Conservation (phyloP, 805 yeast genomes). For the Metschnikowia peoriensis region DNA sequence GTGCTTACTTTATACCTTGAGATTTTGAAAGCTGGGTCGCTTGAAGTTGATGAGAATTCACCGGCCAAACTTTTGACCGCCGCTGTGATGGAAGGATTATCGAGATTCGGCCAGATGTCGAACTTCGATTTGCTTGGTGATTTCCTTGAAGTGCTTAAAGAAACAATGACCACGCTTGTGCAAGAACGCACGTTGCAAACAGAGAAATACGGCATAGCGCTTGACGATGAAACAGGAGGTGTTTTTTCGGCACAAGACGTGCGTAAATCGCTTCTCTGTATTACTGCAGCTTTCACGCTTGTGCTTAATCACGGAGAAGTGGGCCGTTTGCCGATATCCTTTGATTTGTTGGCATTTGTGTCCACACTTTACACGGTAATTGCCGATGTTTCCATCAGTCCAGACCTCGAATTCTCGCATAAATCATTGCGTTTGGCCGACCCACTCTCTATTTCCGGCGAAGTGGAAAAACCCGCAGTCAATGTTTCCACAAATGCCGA, state of each 20-base stretch:
- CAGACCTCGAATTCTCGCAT: constrained; percentile 83
- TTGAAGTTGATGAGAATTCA: constrained; percentile 34
- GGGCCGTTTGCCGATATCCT: constrained; percentile 59
- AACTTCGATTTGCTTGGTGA: constrained; percentile 93
- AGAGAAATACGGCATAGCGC: constrained; percentile 14
- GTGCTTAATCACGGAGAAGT: constrained; percentile 63
- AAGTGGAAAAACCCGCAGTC: constrained; percentile 61
- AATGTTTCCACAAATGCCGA: constrained; percentile 90
- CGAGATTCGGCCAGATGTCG: constrained; percentile 87
- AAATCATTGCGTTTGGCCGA: constrained; percentile 78
- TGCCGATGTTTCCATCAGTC: constrained; percentile 67
- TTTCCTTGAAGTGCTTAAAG: constrained; percentile 83
- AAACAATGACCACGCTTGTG: constrained; percentile 59
- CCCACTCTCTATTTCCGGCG: constrained; percentile 49
- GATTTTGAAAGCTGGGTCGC: constrained; percentile 53
- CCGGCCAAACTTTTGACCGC: constrained; percentile 62
- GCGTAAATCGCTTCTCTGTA: constrained; percentile 76
- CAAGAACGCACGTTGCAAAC: constrained; percentile 43
- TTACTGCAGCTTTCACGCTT: constrained; percentile 86
- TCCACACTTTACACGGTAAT: constrained; percentile 69
- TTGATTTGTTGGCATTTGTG: constrained; percentile 77
- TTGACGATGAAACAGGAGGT: constrained; percentile 22
- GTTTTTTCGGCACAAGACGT: constrained; percentile 42
- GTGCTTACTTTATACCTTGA: constrained; percentile 74
- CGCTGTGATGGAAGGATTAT: constrained; percentile 85